A percentile compares a stretch with the other conserved stretches of the same genome.
phyloP scores from a whole-genome alignment of 2,329 filamentous ascomycete species.

The Tolypocladium nubicola region DNA sequence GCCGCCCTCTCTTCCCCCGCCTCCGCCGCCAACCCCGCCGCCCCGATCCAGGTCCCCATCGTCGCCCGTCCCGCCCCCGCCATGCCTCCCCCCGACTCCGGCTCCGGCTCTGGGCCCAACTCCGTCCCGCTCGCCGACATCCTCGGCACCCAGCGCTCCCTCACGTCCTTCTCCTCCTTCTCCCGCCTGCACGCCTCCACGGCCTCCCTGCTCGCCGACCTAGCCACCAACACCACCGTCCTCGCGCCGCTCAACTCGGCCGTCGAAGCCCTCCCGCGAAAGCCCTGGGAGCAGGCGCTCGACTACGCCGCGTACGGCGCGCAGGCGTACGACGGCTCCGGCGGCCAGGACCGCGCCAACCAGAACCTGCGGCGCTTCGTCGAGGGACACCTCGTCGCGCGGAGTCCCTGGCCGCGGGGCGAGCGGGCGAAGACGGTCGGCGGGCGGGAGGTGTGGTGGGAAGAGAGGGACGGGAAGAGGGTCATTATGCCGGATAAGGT shows the following conservation, averaged over 20 bases:
- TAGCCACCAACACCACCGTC: conserved; percentile 63
- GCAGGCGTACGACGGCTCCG: conserved; percentile 63
- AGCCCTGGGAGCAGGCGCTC: conserved; percentile 72
- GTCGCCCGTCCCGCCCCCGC: conserved; percentile 11
- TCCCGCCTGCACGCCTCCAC: conserved; percentile 65
- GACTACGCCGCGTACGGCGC: conserved; percentile 61
- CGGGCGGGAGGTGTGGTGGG: conserved; percentile 70
- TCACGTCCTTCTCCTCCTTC: conserved; percentile 78
- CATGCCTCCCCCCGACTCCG: conserved; percentile 7
- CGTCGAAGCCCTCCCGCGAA: conserved; percentile 66
- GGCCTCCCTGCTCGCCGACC: conserved; percentile 56
- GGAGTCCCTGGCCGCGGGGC: conserved; percentile 63
- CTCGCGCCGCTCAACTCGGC: conserved; percentile 80
- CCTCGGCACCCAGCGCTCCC: conserved; percentile 64
- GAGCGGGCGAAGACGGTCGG: conserved; percentile 54
- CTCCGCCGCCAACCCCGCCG: conserved; percentile 3
- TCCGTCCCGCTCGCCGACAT: conserved; percentile 72
- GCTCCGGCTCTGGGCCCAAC: conserved; percentile 18
- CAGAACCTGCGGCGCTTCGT: conserved; percentile 73
- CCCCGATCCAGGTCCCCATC: conserved; percentile 7
- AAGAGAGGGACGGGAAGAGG: conserved; percentile 54
- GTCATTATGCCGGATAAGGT: conserved; percentile 72
- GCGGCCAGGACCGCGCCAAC: conserved; percentile 66
- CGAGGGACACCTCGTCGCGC: conserved; percentile 69
- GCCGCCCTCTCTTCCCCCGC: not conserved